Base-by-base conservation (phyloP, 345 rosid genomes). In the Noccaea caerulescens region DNA sequence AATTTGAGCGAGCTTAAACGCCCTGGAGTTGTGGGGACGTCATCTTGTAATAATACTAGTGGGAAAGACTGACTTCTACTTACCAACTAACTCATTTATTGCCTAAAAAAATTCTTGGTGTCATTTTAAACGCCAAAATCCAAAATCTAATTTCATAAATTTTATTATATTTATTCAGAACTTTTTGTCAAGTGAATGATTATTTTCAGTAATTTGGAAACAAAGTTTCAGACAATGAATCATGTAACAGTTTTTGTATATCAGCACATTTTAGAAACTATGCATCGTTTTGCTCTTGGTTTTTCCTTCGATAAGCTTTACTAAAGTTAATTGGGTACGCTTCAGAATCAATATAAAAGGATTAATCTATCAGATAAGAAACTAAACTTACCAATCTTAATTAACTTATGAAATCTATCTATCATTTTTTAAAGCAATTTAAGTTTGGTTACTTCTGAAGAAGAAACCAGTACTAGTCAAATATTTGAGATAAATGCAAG, bases 11-110 rank as follows among this genome's bases (percentile, higher is more conserved):
- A 43, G 9, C 37, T 25, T 43, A 60, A 75, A 75, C 77, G 72
- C 47, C 72, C 58, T 73, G 68, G 72, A 58, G 72, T 66, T 75
- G 63, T 68, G 50, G 52, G 64, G 73, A 68, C 78, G 78, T 75
- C 66, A 58, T 61, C 69, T 60, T 44, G 63, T 60, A 42, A 51
- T 67, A 67, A 74, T 60, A 67, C 73, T 34, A 60, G 69, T 68
- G 79, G 63, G 73, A 75, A 75, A 52, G 79, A 52, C 49, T 36
- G 68, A 68, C 78, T 75, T 67, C 73, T 68, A 63, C 69, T 20
- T 16, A 53, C 79, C 73, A 75, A 68, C 73, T 11, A 75, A 60
- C 73, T 68, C 73, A 75, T 75, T 75, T 67, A 68, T 53, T 75
- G 63, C 49, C 49, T 68, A 34, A 20, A 6, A 14, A 14, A 49